phyloP scores from a whole-genome alignment of 495 filamentous ascomycete genomes.

The Neurospora sp. region DNA sequence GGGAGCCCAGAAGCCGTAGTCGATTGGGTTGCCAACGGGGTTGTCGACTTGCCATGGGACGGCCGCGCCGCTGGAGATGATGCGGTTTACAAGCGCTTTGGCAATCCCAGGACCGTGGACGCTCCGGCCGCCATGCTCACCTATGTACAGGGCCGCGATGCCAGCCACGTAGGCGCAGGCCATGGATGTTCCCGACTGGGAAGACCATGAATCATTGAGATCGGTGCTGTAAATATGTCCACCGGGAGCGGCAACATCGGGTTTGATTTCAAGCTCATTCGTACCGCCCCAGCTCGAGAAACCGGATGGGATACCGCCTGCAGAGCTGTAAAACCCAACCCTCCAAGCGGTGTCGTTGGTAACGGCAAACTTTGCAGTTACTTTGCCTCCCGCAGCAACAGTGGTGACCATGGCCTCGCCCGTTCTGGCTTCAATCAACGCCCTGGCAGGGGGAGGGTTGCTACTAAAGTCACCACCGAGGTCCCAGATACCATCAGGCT shows the following conservation, averaged over 20 bases:
- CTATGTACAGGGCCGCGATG: constrained; percentile 34
- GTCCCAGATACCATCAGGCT: background rate
- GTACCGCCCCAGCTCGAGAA: constrained; percentile 40
- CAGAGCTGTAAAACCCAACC: constrained; percentile 17
- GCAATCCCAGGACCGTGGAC: constrained; percentile 25
- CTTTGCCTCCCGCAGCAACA: constrained; percentile 15
- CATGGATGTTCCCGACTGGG: constrained; percentile 42
- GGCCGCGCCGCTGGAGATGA: constrained; percentile 29
- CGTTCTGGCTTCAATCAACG: constrained; percentile 11
- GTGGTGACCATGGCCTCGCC: constrained; percentile 20
- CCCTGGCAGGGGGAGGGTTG: constrained; percentile 6
- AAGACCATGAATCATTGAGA: constrained; percentile 23
- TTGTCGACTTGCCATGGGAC: constrained; percentile 33
- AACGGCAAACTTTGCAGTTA: constrained; percentile 18
- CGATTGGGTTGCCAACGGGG: constrained; percentile 9
- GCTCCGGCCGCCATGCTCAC: constrained; percentile 22
- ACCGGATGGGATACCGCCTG: constrained; percentile 18
- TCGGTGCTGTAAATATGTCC: constrained; percentile 39
- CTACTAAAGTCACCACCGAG: background rate
- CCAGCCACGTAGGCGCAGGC: constrained; percentile 42
- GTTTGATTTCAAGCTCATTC: constrained; percentile 33
- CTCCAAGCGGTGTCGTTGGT: constrained; percentile 14
- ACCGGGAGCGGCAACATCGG: constrained; percentile 38
- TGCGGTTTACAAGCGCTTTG: constrained; percentile 24
- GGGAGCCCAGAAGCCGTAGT: constrained; percentile 24